phyloP scores from a whole-genome alignment of 495 filamentous ascomycete species.

The Neurospora sp. region DNA sequence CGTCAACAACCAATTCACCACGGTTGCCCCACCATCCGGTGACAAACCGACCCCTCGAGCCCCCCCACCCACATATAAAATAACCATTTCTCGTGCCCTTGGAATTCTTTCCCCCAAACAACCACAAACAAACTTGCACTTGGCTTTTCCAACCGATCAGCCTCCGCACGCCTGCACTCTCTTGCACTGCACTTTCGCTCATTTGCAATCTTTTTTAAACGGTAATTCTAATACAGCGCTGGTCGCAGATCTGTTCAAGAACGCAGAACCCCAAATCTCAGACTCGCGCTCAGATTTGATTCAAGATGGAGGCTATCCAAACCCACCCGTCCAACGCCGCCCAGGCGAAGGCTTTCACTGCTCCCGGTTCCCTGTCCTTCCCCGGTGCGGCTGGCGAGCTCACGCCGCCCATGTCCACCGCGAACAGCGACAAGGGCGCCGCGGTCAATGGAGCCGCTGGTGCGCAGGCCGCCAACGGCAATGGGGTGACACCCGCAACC shows the following conservation, averaged over 20 bases:
- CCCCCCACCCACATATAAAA: not conserved
- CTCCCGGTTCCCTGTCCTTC: slow-evolving; percentile 80
- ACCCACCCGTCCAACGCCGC: slow-evolving; percentile 79
- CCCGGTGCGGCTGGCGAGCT: slow-evolving; percentile 73
- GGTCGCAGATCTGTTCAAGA: slow-evolving; percentile 14
- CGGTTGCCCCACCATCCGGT: not conserved
- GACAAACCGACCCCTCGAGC: not conserved
- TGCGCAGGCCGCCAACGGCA: slow-evolving; percentile 48
- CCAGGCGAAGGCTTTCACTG: slow-evolving; percentile 87
- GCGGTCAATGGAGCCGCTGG: slow-evolving; percentile 48
- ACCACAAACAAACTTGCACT: not conserved
- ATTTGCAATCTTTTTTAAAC: not conserved
- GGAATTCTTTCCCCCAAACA: not conserved
- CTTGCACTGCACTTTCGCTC: not conserved
- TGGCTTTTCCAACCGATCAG: not conserved
- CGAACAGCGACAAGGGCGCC: slow-evolving; percentile 33
- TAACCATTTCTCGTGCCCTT: not conserved
- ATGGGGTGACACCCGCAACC: slow-evolving; percentile 89
- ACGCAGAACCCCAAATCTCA: slow-evolving; percentile 1
- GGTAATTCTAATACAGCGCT: slow-evolving; percentile 4
- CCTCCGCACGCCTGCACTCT: not conserved
- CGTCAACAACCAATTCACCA: not conserved
- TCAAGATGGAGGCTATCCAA: slow-evolving; percentile 75
- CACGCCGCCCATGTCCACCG: slow-evolving; percentile 59
- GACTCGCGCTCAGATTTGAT: slow-evolving; percentile 13